Evolutionary conservation across 192 early-diverging fungal species (phyloP).

Genomic region (Thoreauomyces humboldtii): DNA sequence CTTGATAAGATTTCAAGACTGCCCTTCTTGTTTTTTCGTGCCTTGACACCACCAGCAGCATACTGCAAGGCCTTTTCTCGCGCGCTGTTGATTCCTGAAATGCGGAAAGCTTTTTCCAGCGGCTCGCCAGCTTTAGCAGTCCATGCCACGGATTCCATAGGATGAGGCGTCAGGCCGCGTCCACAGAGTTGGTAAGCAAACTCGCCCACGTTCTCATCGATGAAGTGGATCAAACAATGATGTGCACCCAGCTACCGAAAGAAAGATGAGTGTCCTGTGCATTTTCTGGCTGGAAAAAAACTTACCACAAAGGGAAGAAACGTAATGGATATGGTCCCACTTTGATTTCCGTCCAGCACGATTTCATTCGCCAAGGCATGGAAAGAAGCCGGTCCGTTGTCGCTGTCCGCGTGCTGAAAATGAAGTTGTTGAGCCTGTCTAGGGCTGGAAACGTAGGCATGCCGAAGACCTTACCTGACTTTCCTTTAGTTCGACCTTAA

Average conservation of each 20-base stretch:
- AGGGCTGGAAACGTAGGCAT: not conserved
- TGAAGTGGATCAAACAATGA: conserved; percentile 42
- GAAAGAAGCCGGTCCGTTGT: conserved; percentile 36
- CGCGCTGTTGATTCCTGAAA: conserved; percentile 35
- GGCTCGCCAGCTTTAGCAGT: conserved; percentile 34
- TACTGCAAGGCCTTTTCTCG: conserved; percentile 45
- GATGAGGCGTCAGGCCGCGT: conserved; percentile 22
- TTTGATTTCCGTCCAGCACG: conserved; percentile 27
- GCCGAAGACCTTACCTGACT: conserved; percentile 19
- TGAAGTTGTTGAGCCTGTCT: too few species aligned
- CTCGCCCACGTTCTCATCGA: conserved; percentile 46
- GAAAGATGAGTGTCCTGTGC: conserved; percentile 1
- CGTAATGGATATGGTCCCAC: conserved; percentile 19
- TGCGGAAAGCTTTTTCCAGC: conserved; percentile 47
- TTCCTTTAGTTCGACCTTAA: conserved; percentile 34
- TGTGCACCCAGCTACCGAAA: conserved; percentile 39
- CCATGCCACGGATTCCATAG: conserved; percentile 38
- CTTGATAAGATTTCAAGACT: not conserved
- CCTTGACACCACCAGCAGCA: conserved; percentile 17
- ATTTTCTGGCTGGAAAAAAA: not conserved
- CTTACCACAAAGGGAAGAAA: conserved; percentile 50
- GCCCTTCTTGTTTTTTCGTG: conserved; percentile 1
- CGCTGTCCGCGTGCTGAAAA: conserved; percentile 8
- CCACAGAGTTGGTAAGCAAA: conserved; percentile 51
- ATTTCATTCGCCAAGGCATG: conserved; percentile 20